A percentile compares a stretch with the other conserved stretches of the same genome.
Evolutionary conservation across 495 filamentous ascomycete species (phyloP).

Genomic region (Xylaria sp.): DNA sequence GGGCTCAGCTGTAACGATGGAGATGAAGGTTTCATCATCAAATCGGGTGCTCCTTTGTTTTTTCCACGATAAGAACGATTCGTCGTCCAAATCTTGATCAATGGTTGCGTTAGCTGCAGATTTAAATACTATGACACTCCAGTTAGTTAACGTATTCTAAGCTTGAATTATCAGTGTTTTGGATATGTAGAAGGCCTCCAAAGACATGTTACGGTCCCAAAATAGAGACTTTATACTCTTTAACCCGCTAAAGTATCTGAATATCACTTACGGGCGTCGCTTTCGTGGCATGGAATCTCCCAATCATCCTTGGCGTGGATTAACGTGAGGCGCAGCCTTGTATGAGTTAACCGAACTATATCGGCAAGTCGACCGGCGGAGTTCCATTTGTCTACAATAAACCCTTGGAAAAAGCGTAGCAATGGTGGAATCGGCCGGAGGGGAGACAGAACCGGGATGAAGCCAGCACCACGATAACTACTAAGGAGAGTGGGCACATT

Average conservation of each 20-base stretch:
- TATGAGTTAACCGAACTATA: slow-evolving; percentile 54
- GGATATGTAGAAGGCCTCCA: background rate
- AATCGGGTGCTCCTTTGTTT: slow-evolving; percentile 43
- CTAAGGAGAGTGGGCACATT: slow-evolving; percentile 72
- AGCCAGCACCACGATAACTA: slow-evolving; percentile 68
- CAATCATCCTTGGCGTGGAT: slow-evolving; percentile 78
- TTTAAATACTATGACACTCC: slow-evolving; percentile 48
- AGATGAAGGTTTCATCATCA: slow-evolving; percentile 50
- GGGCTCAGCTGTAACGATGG: slow-evolving; percentile 46
- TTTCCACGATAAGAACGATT: slow-evolving; percentile 49
- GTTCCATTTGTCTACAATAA: slow-evolving; percentile 61
- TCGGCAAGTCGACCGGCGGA: slow-evolving; percentile 53
- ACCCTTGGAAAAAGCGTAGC: slow-evolving; percentile 45
- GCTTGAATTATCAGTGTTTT: background rate
- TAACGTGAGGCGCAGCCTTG: slow-evolving; percentile 68
- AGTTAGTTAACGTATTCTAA: background rate
- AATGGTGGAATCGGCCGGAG: slow-evolving; percentile 58
- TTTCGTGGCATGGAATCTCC: slow-evolving; percentile 74
- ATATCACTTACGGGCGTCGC: slow-evolving; percentile 47
- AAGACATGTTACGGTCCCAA: background rate
- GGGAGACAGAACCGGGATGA: slow-evolving; percentile 80
- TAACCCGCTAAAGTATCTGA: background rate
- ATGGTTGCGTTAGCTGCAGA: slow-evolving; percentile 61
- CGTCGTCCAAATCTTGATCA: slow-evolving; percentile 34
- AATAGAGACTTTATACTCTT: background rate